Base-by-base conservation (phyloP, 2,329 filamentous ascomycete genomes). In the Colletotrichum chrysophilum region DNA sequence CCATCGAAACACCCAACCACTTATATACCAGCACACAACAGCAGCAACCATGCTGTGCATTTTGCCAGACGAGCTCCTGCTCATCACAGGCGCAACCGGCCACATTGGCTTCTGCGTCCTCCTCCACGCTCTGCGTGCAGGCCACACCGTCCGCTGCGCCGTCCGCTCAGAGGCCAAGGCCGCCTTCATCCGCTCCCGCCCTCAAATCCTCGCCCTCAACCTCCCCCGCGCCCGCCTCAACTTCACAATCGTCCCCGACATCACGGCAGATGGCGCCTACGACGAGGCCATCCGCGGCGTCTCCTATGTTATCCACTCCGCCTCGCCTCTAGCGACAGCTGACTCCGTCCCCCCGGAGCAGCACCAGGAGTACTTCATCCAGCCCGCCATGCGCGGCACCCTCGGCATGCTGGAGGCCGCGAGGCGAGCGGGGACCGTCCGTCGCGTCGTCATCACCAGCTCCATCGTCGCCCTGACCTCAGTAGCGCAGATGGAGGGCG, bases 261-360 rank as follows among this genome's bases (percentile, higher is more conserved):
- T 87, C 36, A 80, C 82, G 0, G 78, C 77, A 13, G 78, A 81
- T 2, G 82, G 82, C 24, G 86, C 86, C 7, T 87, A 86, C 68
- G 84, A 87, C 52, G 82, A 85, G n/a, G 85, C 85, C n/a, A 81
- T 86, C 71, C 78, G 83, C 52, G 86, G 82, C 9, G 84, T 86
- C 55, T 81, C 81, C 16, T 84, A 84, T 74, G 81, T 88, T 56
- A 79, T 85, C 38, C 82, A 83, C 75, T 52, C 79, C 8, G 82
- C 82, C 1, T 81, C 85, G 2, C 79, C 83, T 72, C 64, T 78
- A 10, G 78, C 81, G 64, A 80, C 75, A 1, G 71, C 71, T 30
- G 60, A 76, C 94, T 86, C 93, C 94, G 79, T 90, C 92, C 81
- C 91, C 92, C 65, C 89, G 93, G 62, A 88, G 90, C 4, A 86